These are phyloP conservation scores for Ensete ventricosum DNA, from an alignment of 176 grass and related monocot species.

Conservation along the genomic window DNA sequence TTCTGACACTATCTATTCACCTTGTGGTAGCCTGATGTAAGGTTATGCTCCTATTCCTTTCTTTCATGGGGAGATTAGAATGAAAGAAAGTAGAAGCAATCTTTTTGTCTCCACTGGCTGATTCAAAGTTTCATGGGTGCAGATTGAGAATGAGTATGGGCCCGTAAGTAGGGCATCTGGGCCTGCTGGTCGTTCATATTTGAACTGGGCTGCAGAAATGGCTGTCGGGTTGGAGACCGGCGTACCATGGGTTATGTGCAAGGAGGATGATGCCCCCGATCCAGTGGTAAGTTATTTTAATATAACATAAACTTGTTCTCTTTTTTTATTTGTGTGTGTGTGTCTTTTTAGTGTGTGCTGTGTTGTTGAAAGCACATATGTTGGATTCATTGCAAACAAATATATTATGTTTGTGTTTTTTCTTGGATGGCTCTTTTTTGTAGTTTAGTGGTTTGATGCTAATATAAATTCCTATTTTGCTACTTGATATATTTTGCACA, in stretches of 20 bases:
- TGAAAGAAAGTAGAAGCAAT: background rate
- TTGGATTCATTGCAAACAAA: background rate
- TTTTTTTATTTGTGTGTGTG: background rate
- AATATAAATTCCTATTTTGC: background rate
- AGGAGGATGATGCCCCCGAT: constrained; percentile 98
- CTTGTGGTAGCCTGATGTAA: background rate
- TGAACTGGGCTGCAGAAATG: constrained; percentile 95
- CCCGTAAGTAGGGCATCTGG: constrained; percentile 81
- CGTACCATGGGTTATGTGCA: constrained; percentile 99
- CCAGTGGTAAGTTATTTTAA: constrained; percentile 62
- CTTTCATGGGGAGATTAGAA: constrained; percentile 8
- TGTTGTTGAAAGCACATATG: background rate
- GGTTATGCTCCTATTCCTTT: background rate
- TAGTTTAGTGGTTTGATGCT: background rate
- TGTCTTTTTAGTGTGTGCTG: background rate
- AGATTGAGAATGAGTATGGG: constrained; percentile 99
- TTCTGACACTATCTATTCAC: background rate
- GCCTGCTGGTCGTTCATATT: constrained; percentile 64
- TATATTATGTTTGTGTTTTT: background rate
- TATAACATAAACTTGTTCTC: background rate
- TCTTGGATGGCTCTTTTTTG: background rate
- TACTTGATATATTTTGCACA: background rate
- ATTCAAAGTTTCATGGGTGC: constrained; percentile 18
- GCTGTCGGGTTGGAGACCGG: constrained; percentile 63
- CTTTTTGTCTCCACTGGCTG: constrained; percentile 1